Evolutionary conservation across 1,284 basidiomycete species (phyloP).

Genomic region (Ustilago tritici): DNA sequence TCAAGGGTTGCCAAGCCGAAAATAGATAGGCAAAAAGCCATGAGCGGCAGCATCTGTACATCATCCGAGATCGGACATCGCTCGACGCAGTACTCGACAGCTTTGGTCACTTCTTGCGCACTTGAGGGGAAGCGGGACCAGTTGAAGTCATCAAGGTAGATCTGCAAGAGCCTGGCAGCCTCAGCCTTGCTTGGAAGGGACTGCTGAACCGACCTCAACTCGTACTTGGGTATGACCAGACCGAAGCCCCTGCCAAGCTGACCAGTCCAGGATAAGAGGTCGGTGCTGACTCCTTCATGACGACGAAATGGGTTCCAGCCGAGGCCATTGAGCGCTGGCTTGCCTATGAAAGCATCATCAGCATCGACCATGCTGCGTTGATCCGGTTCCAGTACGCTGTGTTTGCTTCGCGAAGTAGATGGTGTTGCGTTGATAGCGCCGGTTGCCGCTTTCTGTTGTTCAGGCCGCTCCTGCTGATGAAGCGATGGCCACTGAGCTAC

Average conservation of each 20-base stretch:
- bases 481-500: slow-evolving; percentile 42
- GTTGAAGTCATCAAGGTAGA: slow-evolving; percentile 48
- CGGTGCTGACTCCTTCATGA: slow-evolving; percentile 42
- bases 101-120: slow-evolving; percentile 23
- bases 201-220: slow-evolving; percentile 44
- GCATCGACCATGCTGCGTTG: slow-evolving; percentile 52
- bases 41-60: slow-evolving; percentile 44
- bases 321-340: slow-evolving; percentile 43
- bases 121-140: slow-evolving; percentile 42
- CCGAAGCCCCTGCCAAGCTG: slow-evolving; percentile 46
- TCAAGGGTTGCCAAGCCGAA: slow-evolving; percentile 39
- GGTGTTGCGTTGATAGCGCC: slow-evolving; percentile 8
- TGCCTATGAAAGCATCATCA: slow-evolving; percentile 51
- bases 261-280: slow-evolving; percentile 45
- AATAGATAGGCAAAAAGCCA: slow-evolving; percentile 43
- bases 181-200: slow-evolving; percentile 39
- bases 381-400: slow-evolving; percentile 29
- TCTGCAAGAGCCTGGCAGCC: slow-evolving; percentile 29
- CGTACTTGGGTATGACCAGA: slow-evolving; percentile 49
- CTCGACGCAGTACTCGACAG: slow-evolving; percentile 34
- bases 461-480: slow-evolving; percentile 19
- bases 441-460: background rate
- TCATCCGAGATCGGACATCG: slow-evolving; percentile 33
- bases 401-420: slow-evolving; percentile 28
- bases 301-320: slow-evolving; percentile 50